Percentiles rank a stretch among this genome's conserved stretches.
Conservation (phyloP, 208 protist species). For the Acanthamoeba healyi region DNA sequence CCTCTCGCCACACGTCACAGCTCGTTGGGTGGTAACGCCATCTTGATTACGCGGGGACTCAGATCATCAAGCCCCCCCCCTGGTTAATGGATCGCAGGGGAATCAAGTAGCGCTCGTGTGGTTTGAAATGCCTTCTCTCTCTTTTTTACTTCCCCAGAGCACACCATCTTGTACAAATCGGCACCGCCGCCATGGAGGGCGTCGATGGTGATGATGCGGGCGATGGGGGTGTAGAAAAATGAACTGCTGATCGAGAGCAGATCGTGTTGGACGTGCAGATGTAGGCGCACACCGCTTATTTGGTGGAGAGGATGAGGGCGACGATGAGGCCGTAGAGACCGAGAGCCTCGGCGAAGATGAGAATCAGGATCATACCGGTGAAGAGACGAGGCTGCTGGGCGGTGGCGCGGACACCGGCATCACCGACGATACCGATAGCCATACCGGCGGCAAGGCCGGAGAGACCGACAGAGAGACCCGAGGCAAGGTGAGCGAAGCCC, state of each 20-base stretch:
- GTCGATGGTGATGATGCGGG: too few relatives aligned
- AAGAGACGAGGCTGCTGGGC: slow-evolving; percentile 98
- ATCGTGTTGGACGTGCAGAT: too few relatives aligned
- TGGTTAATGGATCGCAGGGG: too few relatives aligned
- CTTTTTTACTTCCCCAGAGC: not conserved
- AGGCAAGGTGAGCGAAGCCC: slow-evolving; percentile 96
- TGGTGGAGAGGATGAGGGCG: slow-evolving; percentile 93
- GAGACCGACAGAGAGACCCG: slow-evolving; percentile 97
- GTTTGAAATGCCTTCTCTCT: not conserved
- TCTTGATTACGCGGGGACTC: too few relatives aligned
- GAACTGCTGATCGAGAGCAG: not conserved
- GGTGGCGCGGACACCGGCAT: slow-evolving; percentile 95
- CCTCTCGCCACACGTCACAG: not conserved
- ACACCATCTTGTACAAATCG: not conserved
- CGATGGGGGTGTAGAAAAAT: not conserved
- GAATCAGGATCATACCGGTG: slow-evolving; percentile 99
- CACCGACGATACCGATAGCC: slow-evolving; percentile 99
- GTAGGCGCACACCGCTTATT: slow-evolving; percentile 74
- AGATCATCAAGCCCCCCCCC: too few relatives aligned
- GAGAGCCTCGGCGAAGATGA: slow-evolving; percentile 99
- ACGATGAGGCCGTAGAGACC: slow-evolving; percentile 99
- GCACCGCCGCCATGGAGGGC: too few relatives aligned
- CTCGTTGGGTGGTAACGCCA: not conserved
- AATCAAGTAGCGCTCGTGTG: too few relatives aligned
- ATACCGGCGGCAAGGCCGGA: slow-evolving; percentile 97